Evolutionary conservation across 768 basidiomycete genomes (phyloP).

Genomic region (Russula emetica): DNA sequence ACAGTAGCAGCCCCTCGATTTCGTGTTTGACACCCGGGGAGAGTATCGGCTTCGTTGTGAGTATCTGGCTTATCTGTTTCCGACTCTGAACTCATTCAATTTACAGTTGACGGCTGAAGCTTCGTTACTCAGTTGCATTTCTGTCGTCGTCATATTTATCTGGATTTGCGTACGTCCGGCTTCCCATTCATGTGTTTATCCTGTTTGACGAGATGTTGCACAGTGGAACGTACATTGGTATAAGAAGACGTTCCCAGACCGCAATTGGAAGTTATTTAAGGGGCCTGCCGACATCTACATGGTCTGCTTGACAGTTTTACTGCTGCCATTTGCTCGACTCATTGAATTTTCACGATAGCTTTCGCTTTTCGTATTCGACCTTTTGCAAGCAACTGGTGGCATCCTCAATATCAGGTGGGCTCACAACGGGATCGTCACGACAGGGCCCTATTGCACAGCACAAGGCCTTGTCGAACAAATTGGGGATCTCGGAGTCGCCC

Average conservation of each 20-base stretch:
- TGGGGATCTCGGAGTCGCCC: conserved; percentile 42
- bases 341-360: conserved; percentile 29
- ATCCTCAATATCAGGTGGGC: conserved; percentile 40
- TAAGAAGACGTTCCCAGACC: not conserved
- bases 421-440: conserved; percentile 34
- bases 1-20: not conserved
- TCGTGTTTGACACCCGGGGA: conserved; percentile 36
- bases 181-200: conserved; percentile 12
- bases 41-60: conserved; percentile 38
- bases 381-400: conserved; percentile 40
- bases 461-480: conserved; percentile 43
- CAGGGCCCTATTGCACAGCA: conserved; percentile 37
- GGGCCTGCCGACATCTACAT: conserved; percentile 42
- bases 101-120: conserved; percentile 37
- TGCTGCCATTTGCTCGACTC: not conserved
- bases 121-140: conserved; percentile 24
- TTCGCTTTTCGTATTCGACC: conserved; percentile 34
- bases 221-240: conserved; percentile 22
- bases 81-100: not conserved
- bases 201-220: not conserved
- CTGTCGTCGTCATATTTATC: not conserved
- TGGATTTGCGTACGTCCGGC: conserved; percentile 27
- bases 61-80: conserved; percentile 4
- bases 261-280: conserved; percentile 32
- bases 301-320: conserved; percentile 29